Conservation (phyloP, 2,329 filamentous ascomycete species). For the Ceratocystiopsis sp. region DNA sequence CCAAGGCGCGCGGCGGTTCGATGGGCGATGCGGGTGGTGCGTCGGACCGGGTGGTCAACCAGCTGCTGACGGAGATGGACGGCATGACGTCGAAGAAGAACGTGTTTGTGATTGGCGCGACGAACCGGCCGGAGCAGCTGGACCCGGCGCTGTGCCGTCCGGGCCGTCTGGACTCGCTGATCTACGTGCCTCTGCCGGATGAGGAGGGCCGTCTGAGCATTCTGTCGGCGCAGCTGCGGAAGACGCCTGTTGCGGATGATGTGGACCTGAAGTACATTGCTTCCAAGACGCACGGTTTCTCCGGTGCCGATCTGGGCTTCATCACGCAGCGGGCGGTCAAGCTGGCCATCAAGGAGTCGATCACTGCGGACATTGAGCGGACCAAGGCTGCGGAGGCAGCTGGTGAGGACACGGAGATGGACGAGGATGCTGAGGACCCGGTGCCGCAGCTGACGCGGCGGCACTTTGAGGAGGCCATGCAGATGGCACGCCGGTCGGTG, state of each 20-base stretch:
- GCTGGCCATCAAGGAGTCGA: conserved; percentile 97
- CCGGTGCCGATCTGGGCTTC: conserved; percentile 97
- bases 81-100: conserved; percentile 99
- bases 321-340: conserved; percentile 98
- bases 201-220: conserved; percentile 79
- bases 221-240: conserved; percentile 89
- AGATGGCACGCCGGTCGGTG: conserved; percentile 80
- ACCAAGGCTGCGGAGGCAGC: conserved; percentile 76
- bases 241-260: conserved; percentile 80
- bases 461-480: conserved; percentile 98
- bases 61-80: conserved; percentile 98
- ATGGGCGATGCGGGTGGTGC: conserved; percentile 93
- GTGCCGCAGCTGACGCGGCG: conserved; percentile 90
- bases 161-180: conserved; percentile 93
- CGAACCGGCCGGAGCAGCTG: conserved; percentile 96
- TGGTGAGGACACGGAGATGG: conserved; percentile 67
- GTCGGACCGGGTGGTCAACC: conserved; percentile 98
- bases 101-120: conserved; percentile 97
- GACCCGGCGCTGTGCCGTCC: conserved; percentile 96
- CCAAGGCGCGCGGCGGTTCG: conserved; percentile 96
- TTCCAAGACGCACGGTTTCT: conserved; percentile 95
- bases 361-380: conserved; percentile 74
- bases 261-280: conserved; percentile 86
- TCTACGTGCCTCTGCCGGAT: conserved; percentile 94
- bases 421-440: conserved; percentile 74